Evolutionary conservation across 106 monocot genomes (phyloP), one percentile per base, ranked within the genome.

Genomic region (Dendrobium chrysotoxum): DNA sequence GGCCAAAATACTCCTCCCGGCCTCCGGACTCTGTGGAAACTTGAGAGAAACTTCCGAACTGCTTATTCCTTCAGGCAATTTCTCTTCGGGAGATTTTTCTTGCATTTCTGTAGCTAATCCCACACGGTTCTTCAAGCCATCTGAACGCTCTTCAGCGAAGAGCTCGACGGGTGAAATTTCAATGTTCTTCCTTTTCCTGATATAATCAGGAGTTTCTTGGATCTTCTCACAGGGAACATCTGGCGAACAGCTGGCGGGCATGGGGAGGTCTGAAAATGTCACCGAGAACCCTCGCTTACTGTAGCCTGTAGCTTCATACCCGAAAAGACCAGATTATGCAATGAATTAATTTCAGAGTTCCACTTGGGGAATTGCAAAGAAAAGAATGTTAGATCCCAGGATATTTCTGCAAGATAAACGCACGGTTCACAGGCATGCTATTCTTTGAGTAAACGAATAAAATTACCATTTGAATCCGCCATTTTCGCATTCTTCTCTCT

Each of bases 141-240:
- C 65, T 17, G 39, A 20, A 28, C 53, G 31, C 53, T 3, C 38
- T 4, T 57, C 77, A 40, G 72, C 54, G 61, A 91, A 89, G 44
- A 87, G 86, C 78, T 85, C 85, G 8, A 87, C 31, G 0, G 88
- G 88, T 75, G 86, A 44, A 35, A 89, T 79, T 31, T 68, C 74
- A 50, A 76, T 71, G 77, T 85, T 80, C 35, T 58, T 42, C 26
- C 83, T 81, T 67, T 45, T 81, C 65, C 89, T 81, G 64, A 84
- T 82, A 79, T 87, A 84, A 79, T 88, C 88, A 5, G 94, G 88
- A 16, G 88, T 86, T 18, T 84, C 85, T 72, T 84, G 81, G 13
- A 85, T 80, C 46, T 57, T 54, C 5, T 78, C 83, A 71, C 72
- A 64, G 30, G 80, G 79, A 20, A 81, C 55, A 58, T 47, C 85